Conservation (phyloP, 331 rosid genomes). For the Malus hybrid region DNA sequence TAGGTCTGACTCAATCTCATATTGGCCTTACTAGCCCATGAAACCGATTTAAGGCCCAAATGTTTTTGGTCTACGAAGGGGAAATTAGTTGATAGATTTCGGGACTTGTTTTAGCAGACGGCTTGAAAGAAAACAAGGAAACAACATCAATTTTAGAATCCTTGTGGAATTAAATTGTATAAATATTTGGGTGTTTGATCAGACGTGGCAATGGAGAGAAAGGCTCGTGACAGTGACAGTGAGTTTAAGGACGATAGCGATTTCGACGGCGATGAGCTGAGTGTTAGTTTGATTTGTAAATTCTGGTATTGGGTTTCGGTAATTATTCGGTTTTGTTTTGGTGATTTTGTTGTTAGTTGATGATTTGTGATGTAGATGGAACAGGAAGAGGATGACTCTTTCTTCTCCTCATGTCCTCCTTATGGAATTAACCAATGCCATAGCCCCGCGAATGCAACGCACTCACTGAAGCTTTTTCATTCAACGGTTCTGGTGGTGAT, state of each 20-base stretch:
- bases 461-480: slow-evolving; percentile 28
- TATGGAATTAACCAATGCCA: slow-evolving; percentile 27
- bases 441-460: slow-evolving; percentile 34
- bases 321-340: neutral
- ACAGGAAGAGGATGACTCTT: too few species aligned
- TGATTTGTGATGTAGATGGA: too few species aligned
- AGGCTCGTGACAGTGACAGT: slow-evolving; percentile 30
- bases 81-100: too few species aligned
- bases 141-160: too few species aligned
- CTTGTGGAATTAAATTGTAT: too few species aligned
- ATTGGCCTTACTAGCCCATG: too few species aligned
- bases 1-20: too few species aligned
- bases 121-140: too few species aligned
- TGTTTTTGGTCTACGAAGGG: too few species aligned
- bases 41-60: too few species aligned
- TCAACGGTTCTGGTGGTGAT: neutral
- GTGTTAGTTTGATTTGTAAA: slow-evolving; percentile 9
- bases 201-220: slow-evolving; percentile 37
- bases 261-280: slow-evolving; percentile 25
- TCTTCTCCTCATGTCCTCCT: neutral
- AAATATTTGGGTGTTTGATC: neutral
- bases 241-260: slow-evolving; percentile 42
- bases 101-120: too few species aligned
- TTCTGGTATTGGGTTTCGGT: neutral
- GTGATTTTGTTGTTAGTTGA: too few species aligned